phyloP scores from a whole-genome alignment of 2,329 filamentous ascomycete genomes.

The Knoxdaviesia proteae region DNA sequence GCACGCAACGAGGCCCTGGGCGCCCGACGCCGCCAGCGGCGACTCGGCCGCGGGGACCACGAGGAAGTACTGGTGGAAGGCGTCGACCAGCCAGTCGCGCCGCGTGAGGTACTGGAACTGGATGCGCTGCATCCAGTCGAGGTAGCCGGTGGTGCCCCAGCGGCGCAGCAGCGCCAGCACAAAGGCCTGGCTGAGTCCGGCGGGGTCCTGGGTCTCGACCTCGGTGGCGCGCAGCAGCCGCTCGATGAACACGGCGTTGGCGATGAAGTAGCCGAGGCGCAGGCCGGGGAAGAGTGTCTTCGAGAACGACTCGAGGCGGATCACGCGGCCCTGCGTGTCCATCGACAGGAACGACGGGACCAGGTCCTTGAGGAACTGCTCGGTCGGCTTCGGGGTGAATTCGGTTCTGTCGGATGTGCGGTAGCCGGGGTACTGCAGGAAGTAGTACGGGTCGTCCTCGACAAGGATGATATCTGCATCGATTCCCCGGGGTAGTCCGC shows the following conservation, averaged over 20 bases:
- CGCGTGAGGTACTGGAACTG: constrained; percentile 47
- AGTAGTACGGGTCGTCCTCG: constrained; percentile 10
- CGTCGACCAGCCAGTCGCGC: constrained; percentile 40
- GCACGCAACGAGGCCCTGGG: constrained; percentile 8
- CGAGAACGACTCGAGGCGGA: constrained; percentile 9
- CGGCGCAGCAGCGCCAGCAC: constrained; percentile 21
- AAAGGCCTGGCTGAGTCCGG: constrained; percentile 38
- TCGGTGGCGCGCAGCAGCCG: constrained; percentile 9
- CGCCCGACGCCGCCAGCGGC: constrained; percentile 1
- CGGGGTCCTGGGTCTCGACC: constrained; percentile 45
- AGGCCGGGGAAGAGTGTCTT: constrained; percentile 35
- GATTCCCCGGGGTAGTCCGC: constrained; percentile 22
- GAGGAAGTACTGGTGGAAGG: constrained; percentile 16
- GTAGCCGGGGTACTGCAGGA: constrained; percentile 9
- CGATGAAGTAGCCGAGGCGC: constrained; percentile 42
- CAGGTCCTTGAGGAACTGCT: constrained; percentile 6
- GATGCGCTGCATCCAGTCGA: constrained; percentile 53
- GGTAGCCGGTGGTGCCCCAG: constrained; percentile 55
- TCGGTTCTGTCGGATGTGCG: background rate
- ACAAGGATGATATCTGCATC: constrained; percentile 1
- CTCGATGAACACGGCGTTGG: constrained; percentile 11
- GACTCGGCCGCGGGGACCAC: constrained; percentile 7
- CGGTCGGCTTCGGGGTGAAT: background rate
- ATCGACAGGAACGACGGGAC: constrained; percentile 9
- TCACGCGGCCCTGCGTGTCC: constrained; percentile 10